Conservation (phyloP, 345 rosid species). For the Murraya paniculata region DNA sequence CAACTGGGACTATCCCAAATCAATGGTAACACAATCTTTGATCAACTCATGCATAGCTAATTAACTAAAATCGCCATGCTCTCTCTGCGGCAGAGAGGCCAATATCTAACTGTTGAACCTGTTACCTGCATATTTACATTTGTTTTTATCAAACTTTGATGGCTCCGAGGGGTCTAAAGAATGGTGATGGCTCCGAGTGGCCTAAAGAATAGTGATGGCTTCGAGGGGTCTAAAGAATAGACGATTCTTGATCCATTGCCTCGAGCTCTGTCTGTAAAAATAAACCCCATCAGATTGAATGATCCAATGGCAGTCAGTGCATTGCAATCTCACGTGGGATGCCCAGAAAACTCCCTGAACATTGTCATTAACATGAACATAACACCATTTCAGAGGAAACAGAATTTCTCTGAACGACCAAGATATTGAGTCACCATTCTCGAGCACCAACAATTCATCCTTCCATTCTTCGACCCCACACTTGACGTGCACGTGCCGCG, state of each 20-base stretch:
- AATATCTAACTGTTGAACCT: too few relatives aligned
- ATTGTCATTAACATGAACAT: not conserved
- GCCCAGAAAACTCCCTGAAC: conserved; percentile 14
- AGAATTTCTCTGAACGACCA: conserved; percentile 2
- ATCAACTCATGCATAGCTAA: too few relatives aligned
- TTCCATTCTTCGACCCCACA: not conserved
- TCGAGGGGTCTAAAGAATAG: not conserved
- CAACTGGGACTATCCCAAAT: not conserved
- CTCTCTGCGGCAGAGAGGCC: too few relatives aligned
- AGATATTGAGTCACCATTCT: not conserved
- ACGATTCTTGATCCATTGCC: not conserved
- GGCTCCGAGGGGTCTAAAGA: not conserved
- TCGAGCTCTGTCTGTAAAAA: not conserved
- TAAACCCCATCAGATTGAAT: not conserved
- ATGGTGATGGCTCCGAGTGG: not conserved
- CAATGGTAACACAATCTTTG: too few relatives aligned
- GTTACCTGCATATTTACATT: too few relatives aligned
- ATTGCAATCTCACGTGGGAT: conserved; percentile 2
- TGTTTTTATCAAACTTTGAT: not conserved
- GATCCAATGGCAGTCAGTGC: not conserved
- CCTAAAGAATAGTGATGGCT: too few relatives aligned
- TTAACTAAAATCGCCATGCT: too few relatives aligned
- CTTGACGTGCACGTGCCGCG: not conserved
- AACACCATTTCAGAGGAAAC: conserved; percentile 13
- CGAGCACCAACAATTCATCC: not conserved